Evolutionary conservation across 2,329 filamentous ascomycete species (phyloP).

Genomic region (Colletotrichum tanaceti): DNA sequence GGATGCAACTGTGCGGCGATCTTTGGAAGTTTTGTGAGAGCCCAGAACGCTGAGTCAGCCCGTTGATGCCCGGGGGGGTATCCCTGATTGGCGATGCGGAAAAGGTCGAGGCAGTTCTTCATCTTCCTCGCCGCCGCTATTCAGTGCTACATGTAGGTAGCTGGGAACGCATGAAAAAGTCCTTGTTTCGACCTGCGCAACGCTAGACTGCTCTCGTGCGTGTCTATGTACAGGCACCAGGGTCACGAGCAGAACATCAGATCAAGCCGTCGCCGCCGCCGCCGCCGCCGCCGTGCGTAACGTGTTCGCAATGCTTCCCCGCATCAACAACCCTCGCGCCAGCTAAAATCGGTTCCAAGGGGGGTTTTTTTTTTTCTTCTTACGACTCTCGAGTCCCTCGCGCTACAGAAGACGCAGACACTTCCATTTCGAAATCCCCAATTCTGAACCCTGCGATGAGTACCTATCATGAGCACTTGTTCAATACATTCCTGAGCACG

Average conservation of each 20-base stretch:
- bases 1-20: slow-evolving; percentile 32
- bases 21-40: slow-evolving; percentile 15
- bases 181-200: background rate
- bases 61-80: background rate
- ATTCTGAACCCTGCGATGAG: background rate
- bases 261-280: background rate
- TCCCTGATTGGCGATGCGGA: slow-evolving; percentile 20
- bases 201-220: background rate
- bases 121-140: background rate
- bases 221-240: no score
- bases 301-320: background rate
- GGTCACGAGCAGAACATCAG: background rate
- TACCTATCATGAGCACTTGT: background rate
- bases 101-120: no score
- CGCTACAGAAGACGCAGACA: background rate
- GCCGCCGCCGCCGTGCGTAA: no score
- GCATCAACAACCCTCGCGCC: background rate
- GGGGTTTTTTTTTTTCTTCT: background rate
- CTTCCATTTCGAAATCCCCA: background rate
- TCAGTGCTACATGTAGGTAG: no score
- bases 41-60: slow-evolving; percentile 37
- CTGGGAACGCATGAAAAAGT: background rate
- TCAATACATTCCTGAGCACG: background rate
- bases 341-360: background rate
- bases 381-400: background rate